Conservation (phyloP, 768 basidiomycete genomes). For the Calocera viscosa region DNA sequence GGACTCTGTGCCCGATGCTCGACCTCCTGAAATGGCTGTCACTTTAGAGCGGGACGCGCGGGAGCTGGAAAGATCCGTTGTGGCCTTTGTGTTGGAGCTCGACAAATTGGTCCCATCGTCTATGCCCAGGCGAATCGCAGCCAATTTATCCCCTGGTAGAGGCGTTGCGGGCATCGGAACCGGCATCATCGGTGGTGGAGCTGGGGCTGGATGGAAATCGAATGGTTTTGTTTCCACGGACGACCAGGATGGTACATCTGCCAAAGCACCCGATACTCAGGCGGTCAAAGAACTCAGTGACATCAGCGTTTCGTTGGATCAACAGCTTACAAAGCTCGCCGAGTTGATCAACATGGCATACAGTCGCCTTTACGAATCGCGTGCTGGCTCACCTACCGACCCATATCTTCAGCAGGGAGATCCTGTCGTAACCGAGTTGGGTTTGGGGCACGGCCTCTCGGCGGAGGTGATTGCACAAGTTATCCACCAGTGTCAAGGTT, state of each 20-base stretch:
- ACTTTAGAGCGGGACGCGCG: slow-evolving; percentile 22
- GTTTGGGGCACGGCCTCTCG: background rate
- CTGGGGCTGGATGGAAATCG: slow-evolving; percentile 67
- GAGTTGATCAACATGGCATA: slow-evolving; percentile 3
- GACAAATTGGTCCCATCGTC: slow-evolving; percentile 42
- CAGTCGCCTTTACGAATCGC: background rate
- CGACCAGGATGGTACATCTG: slow-evolving; percentile 33
- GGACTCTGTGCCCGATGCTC: slow-evolving; percentile 19
- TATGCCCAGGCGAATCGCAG: slow-evolving; percentile 34
- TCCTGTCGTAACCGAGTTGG: background rate
- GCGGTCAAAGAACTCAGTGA: slow-evolving; percentile 43
- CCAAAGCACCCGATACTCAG: slow-evolving; percentile 37
- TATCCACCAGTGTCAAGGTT: background rate
- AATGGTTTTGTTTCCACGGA: slow-evolving; percentile 56
- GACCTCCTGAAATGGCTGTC: slow-evolving; percentile 20
- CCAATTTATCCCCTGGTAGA: slow-evolving; percentile 24
- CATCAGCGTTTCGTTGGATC: slow-evolving; percentile 8
- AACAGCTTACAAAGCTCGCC: background rate
- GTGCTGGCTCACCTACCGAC: background rate
- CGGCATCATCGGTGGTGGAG: slow-evolving; percentile 69
- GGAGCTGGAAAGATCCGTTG: slow-evolving; percentile 23
- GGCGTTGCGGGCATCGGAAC: slow-evolving; percentile 39
- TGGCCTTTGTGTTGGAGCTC: slow-evolving; percentile 23
- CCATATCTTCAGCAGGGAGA: background rate
- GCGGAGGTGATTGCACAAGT: background rate